These are phyloP conservation scores for Penstemon eatonii DNA, from an alignment of 257 asterid genomes.

Conservation along the genomic window DNA sequence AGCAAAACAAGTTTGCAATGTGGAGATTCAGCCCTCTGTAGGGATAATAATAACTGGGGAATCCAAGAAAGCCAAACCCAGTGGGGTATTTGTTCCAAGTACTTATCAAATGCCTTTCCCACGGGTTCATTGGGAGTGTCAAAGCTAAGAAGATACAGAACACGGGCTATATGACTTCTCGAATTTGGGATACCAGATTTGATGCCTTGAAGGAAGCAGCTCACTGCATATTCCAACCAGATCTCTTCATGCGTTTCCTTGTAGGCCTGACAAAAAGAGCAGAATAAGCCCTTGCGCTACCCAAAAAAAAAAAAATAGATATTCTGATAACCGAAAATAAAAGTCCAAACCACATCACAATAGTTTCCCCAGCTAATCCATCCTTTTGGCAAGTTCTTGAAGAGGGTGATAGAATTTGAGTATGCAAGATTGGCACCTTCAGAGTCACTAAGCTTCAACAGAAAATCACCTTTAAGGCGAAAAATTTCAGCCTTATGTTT, in stretches of 20 bases:
- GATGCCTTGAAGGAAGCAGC: slow-evolving; percentile 99
- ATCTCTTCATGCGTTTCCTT: slow-evolving; percentile 89
- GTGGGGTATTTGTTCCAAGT: slow-evolving; percentile 83
- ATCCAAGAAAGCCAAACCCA: slow-evolving; percentile 99
- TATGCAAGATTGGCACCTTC: slow-evolving; percentile 98
- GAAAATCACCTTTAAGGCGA: slow-evolving; percentile 94
- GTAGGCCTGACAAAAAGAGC: slow-evolving; percentile 62
- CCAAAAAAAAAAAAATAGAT: slow-evolving; percentile 11
- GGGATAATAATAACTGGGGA: slow-evolving; percentile 88
- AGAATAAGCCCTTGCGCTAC: slow-evolving; percentile 27
- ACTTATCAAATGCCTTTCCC: slow-evolving; percentile 94
- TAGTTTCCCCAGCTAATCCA: slow-evolving; percentile 99
- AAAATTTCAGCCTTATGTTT: slow-evolving; percentile 95
- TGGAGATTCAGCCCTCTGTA: slow-evolving; percentile 92
- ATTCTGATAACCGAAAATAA: slow-evolving; percentile 21
- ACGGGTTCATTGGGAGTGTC: slow-evolving; percentile 94
- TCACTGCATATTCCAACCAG: slow-evolving; percentile 94
- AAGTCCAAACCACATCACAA: slow-evolving; percentile 82
- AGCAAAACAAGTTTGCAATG: slow-evolving; percentile 95
- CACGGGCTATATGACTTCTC: slow-evolving; percentile 96
- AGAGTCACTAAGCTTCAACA: slow-evolving; percentile 84
- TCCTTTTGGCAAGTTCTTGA: slow-evolving; percentile 95
- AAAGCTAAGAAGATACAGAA: slow-evolving; percentile 92
- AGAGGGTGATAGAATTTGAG: slow-evolving; percentile 83
- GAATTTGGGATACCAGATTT: slow-evolving; percentile 92